Base-by-base conservation (phyloP, 345 rosid genomes). In the Brassica nigra region DNA sequence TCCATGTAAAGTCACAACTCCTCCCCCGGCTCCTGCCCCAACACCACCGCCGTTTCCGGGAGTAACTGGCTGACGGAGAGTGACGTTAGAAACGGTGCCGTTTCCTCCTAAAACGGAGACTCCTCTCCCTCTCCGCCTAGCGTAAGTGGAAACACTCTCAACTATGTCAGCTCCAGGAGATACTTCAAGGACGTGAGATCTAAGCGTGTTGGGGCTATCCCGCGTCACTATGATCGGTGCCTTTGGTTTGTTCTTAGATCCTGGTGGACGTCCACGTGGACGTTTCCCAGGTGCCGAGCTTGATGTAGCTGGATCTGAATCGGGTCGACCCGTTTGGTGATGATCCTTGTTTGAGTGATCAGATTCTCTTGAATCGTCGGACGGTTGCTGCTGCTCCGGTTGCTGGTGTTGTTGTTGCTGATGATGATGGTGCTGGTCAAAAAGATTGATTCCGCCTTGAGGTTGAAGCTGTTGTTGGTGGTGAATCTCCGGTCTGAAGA, bases 191-290 rank as follows among this genome's bases (percentile, higher is more conserved):
- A 91, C 87, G 65, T 91, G 97, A 44, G 92, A 90, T 73, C 89
- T 86, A 82, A 91, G 97, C 14, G 94, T 86, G 77, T 87, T 90
- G 30, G 94, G 97, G 69, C 88, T 87, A 83, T 91, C 97, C 1
- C 97, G 79, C 0, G 91, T 86, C 44, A 91, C 89, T 12, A 91
- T 84, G 68, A 91, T 88, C 8, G 97, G 97, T 1, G 97, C 90
- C 73, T 85, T 91, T 0, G 90, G 82, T 61, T 88, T 90, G 88
- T 90, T 90, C 85, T 88, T 91, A 61, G 97, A 91, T 52, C 97
- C 97, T 0, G 97, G 74, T 14, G 97, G 97, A 31, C 97, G 90
- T 42, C 97, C 97, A 33, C 97, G 87, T 9, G 92, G 97, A 20
- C 97, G 91, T 76, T 90, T 91, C 12, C 74, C 80, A 8, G 75